These are phyloP conservation scores for Penicillium alfredii DNA, from an alignment of 495 filamentous ascomycete species.

Conservation along the genomic window DNA sequence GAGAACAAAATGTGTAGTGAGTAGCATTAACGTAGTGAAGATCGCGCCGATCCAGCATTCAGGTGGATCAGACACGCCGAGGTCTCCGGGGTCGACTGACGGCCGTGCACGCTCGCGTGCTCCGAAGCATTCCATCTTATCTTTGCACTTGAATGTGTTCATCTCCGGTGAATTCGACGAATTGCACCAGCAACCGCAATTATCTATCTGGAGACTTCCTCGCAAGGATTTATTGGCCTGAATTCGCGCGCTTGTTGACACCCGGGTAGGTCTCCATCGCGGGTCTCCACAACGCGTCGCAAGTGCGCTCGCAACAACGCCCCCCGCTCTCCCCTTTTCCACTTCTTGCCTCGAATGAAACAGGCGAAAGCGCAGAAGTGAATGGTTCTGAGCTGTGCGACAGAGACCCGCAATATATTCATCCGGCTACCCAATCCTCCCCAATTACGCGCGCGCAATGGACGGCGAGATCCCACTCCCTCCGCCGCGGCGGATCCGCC, in stretches of 20 bases:
- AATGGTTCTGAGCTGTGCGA: no score
- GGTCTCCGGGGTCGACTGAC: slow-evolving; percentile 18
- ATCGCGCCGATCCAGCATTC: slow-evolving; percentile 21
- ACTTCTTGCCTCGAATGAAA: no score
- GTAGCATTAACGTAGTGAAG: slow-evolving; percentile 12
- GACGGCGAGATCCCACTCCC: slow-evolving; percentile 42
- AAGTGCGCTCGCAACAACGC: no score
- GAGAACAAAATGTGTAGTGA: neutral
- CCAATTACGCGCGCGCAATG: slow-evolving; percentile 19
- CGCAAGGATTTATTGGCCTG: no score
- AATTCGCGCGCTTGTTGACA: slow-evolving; percentile 20
- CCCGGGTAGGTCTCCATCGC: slow-evolving; percentile 1
- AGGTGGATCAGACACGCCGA: slow-evolving; percentile 16
- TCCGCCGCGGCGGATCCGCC: slow-evolving; percentile 37
- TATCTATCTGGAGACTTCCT: no score
- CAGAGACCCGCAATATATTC: no score
- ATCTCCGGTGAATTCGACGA: neutral
- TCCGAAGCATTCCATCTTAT: slow-evolving; percentile 24
- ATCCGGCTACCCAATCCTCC: neutral
- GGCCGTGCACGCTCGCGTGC: slow-evolving; percentile 23
- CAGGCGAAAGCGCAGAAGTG: no score
- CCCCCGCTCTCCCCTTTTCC: no score
- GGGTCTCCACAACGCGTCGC: slow-evolving; percentile 19
- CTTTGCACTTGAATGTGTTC: slow-evolving; percentile 2
- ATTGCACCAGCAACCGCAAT: no score